A percentile compares a stretch with the other conserved stretches of the same genome.
phyloP scores from a whole-genome alignment of 768 basidiomycete species.

The Tubosaeta brunneosetosa region DNA sequence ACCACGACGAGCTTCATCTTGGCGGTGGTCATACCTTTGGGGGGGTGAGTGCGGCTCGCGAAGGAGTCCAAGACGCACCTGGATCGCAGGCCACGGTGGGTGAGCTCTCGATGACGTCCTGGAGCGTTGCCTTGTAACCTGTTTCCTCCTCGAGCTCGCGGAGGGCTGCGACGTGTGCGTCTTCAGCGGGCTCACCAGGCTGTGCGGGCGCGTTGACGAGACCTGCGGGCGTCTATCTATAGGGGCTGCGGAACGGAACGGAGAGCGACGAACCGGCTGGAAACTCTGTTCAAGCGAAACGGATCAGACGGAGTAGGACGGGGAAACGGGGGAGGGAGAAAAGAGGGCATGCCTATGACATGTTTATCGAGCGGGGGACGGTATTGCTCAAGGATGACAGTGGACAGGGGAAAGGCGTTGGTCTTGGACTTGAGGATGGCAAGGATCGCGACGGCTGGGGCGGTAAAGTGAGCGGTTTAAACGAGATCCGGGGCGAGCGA shows the following conservation, averaged over 20 bases:
- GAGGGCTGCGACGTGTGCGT: constrained; percentile 72
- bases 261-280: constrained; percentile 46
- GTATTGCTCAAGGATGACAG: constrained; percentile 87
- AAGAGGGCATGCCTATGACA: constrained; percentile 55
- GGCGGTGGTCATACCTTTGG: constrained; percentile 84
- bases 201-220: constrained; percentile 66
- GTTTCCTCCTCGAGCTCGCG: constrained; percentile 94
- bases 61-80: constrained; percentile 36
- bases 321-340: neutral
- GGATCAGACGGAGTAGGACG: neutral
- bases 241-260: too few species aligned
- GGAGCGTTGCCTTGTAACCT: constrained; percentile 62
- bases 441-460: constrained; percentile 76
- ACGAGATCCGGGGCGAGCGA: neutral
- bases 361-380: constrained; percentile 79
- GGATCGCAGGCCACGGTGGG: constrained; percentile 66
- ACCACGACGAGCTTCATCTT: constrained; percentile 87
- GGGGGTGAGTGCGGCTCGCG: neutral
- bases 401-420: constrained; percentile 66
- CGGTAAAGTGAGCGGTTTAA: neutral
- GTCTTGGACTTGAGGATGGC: constrained; percentile 75
- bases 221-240: constrained; percentile 37
- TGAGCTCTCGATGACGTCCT: constrained; percentile 55
- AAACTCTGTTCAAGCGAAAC: constrained; percentile 37
- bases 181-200: constrained; percentile 42